phyloP scores from a whole-genome alignment of 2,329 filamentous ascomycete species.

The Botryotinia calthae region DNA sequence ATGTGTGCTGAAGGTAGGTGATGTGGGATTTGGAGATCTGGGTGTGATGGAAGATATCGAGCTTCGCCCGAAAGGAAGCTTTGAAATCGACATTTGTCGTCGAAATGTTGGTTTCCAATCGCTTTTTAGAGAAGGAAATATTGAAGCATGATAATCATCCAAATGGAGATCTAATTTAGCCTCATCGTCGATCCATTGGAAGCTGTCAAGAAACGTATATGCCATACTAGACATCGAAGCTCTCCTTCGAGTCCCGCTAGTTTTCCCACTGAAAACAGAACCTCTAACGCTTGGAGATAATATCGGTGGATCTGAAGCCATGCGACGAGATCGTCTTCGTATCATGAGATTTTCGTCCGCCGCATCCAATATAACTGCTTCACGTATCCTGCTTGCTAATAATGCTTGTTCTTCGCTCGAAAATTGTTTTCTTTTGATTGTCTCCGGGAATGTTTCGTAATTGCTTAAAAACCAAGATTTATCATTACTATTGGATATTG shows the following conservation, averaged over 20 bases:
- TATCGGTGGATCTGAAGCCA: constrained; percentile 15
- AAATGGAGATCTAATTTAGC: constrained; percentile 66
- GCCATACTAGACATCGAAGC: constrained; percentile 31
- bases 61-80: constrained; percentile 58
- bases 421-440: constrained; percentile 68
- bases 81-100: constrained; percentile 69
- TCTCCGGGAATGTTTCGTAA: constrained; percentile 59
- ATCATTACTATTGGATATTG: constrained; percentile 48
- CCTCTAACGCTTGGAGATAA: constrained; percentile 11
- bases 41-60: constrained; percentile 43
- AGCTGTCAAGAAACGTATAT: constrained; percentile 56
- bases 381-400: constrained; percentile 52
- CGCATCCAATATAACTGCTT: constrained; percentile 54
- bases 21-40: constrained; percentile 32
- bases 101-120: constrained; percentile 61
- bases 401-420: constrained; percentile 68
- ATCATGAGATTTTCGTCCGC: constrained; percentile 57
- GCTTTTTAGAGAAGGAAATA: constrained; percentile 40
- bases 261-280: constrained; percentile 10
- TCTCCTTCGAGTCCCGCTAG: constrained; percentile 18
- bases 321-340: constrained; percentile 42
- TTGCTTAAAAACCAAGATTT: constrained; percentile 60
- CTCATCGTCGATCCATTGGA: constrained; percentile 73
- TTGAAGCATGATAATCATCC: constrained; percentile 63
- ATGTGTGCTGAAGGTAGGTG: constrained; percentile 31